Evolutionary conservation across 805 yeast genomes (phyloP).

Genomic region (Ogataea pignaliae): DNA sequence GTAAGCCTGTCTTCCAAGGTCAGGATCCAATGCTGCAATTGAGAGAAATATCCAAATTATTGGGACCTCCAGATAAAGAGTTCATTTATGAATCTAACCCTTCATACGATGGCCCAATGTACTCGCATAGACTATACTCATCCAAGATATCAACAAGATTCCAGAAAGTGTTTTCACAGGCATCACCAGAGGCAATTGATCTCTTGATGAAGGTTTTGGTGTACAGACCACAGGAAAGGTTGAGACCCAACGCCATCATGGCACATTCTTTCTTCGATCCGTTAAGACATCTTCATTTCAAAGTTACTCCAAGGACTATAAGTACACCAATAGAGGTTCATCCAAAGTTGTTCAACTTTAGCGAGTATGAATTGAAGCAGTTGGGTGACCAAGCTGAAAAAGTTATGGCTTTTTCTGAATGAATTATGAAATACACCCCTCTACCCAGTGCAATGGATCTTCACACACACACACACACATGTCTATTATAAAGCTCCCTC

Average conservation of each 20-base stretch:
- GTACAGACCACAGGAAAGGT: slow-evolving; percentile 83
- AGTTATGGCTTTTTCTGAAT: slow-evolving; percentile 17
- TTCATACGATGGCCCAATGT: slow-evolving; percentile 69
- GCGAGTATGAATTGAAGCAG: slow-evolving; percentile 50
- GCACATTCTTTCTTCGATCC: slow-evolving; percentile 89
- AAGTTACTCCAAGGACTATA: slow-evolving; percentile 28
- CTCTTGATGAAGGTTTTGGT: slow-evolving; percentile 75
- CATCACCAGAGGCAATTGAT: slow-evolving; percentile 84
- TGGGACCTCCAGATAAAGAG: slow-evolving; percentile 81
- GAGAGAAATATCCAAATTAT: slow-evolving; percentile 80
- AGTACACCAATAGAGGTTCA: slow-evolving; percentile 34
- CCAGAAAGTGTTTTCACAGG: slow-evolving; percentile 65
- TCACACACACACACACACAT: not conserved
- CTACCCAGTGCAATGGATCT: not conserved
- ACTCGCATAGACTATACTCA: slow-evolving; percentile 47
- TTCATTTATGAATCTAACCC: slow-evolving; percentile 74
- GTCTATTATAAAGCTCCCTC: not conserved
- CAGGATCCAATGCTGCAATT: slow-evolving; percentile 83
- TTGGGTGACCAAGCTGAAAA: slow-evolving; percentile 23
- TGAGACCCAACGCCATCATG: slow-evolving; percentile 75
- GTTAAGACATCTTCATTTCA: slow-evolving; percentile 53
- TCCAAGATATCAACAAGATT: slow-evolving; percentile 33
- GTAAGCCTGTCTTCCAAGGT: slow-evolving; percentile 94
- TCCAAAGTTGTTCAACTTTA: slow-evolving; percentile 59
- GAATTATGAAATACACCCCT: not conserved